phyloP scores from a whole-genome alignment of 805 yeast species.

The Saccharomycopsis oosterbeekiorum region DNA sequence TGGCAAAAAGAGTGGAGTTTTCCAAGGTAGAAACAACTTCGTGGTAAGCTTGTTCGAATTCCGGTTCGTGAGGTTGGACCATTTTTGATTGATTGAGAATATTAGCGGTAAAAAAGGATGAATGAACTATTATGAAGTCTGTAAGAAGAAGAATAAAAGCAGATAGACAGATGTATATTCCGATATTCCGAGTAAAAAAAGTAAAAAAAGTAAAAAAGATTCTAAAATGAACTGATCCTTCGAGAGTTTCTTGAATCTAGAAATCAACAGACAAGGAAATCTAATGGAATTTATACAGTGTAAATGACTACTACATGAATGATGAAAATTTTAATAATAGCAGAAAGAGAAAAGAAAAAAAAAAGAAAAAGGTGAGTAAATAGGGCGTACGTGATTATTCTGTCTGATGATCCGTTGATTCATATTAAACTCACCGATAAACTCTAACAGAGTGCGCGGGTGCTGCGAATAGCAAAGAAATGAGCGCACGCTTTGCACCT shows the following conservation, averaged over 20 bases:
- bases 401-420: no score
- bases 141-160: no score
- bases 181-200: no score
- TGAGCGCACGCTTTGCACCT: background rate
- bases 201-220: background rate
- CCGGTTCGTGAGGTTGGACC: conserved; percentile 69
- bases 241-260: background rate
- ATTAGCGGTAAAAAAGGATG: background rate
- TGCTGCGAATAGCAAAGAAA: background rate
- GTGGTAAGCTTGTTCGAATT: conserved; percentile 96
- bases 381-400: no score
- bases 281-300: background rate
- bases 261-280: background rate
- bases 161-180: no score
- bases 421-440: background rate
- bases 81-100: conserved; percentile 2
- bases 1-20: conserved; percentile 81
- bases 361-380: background rate
- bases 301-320: background rate
- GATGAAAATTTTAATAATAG: background rate
- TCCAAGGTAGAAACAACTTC: conserved; percentile 83
- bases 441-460: background rate
- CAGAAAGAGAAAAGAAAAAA: background rate
- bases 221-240: background rate
- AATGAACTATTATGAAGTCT: background rate